Percentiles rank a stretch among this genome's conserved stretches.
phyloP scores from a whole-genome alignment of 148 eudicot genomes.

The Bassia scoparia region DNA sequence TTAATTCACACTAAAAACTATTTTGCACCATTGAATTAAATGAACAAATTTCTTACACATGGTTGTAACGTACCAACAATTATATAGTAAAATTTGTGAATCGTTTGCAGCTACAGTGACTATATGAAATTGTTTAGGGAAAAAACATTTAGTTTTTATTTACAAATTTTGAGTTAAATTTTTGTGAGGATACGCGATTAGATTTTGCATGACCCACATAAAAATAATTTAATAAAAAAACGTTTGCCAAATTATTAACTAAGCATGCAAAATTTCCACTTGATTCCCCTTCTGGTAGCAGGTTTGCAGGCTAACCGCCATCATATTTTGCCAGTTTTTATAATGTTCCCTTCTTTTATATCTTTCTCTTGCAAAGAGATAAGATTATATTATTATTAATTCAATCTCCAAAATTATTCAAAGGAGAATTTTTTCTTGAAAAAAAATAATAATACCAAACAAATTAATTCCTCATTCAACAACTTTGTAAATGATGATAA shows the following conservation, averaged over 20 bases:
- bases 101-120: too few relatives aligned
- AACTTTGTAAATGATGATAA: constrained; percentile 32
- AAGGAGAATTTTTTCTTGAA: not conserved
- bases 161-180: too few relatives aligned
- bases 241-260: constrained; percentile 17
- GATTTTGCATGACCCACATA: constrained; percentile 25
- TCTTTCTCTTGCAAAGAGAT: not conserved
- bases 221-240: not conserved
- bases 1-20: too few relatives aligned
- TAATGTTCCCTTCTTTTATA: constrained; percentile 10
- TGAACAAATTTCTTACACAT: too few relatives aligned
- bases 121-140: too few relatives aligned
- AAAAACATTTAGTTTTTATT: too few relatives aligned
- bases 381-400: constrained; percentile 1
- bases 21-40: too few relatives aligned
- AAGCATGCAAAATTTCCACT: constrained; percentile 30
- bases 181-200: constrained; percentile 15
- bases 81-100: too few relatives aligned
- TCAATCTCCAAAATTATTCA: not conserved
- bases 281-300: constrained; percentile 37
- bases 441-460: not conserved
- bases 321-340: constrained; percentile 18
- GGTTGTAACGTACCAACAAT: too few relatives aligned
- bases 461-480: constrained; percentile 38
- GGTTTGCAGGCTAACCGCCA: constrained; percentile 36